Evolutionary conservation across 176 grass and related monocot genomes (phyloP), one percentile per base, ranked within the genome.

Genomic region (Rhynchospora pubera): DNA sequence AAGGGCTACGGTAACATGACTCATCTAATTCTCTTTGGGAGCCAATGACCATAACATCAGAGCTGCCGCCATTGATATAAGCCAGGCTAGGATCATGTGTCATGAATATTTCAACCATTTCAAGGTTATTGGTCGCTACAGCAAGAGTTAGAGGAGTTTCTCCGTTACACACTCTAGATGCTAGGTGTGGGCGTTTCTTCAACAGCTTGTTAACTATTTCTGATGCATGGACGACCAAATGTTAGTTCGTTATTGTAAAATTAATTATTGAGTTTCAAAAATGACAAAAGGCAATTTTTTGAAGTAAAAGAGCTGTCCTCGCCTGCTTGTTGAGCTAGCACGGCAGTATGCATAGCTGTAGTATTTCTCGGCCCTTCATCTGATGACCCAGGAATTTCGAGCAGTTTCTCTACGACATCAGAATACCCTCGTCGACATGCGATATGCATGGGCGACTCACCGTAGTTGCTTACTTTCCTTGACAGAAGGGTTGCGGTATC

Each of bases 81-180:
- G 75, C 75, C 4, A 55, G 75, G 30, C 30, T 32, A 34, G 75
- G 22, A 78, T 78, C 48, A 0, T 78, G 75, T 26, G 14, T 32
- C 48, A 78, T 51, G 48, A 78, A 56, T 55, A 47, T 78, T 56
- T 78, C 30, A 56, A 56, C 48, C 24, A 78, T 78, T 16, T 58
- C 51, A 56, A 78, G 55, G 26, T 56, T 51, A 56, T 30, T 50
- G 3, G 24, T 30, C 24, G 14, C 19, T 58, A 78, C 6, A 1
- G 75, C 51, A 78, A 56, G 21, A 78, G 21, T 30, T 12, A 78
- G 51, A 56, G 75, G 50, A 30, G 26, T 55, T 19, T 56, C 11
- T 30, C 75, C 51, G 0, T 78, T 56, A 50, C 55, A 56, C 55
- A 30, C 7, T 42, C 7, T 51, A 78, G 3, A 57, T 18, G 75